Base-by-base conservation (phyloP, 768 basidiomycete genomes). In the Leccinum subgranulosum region DNA sequence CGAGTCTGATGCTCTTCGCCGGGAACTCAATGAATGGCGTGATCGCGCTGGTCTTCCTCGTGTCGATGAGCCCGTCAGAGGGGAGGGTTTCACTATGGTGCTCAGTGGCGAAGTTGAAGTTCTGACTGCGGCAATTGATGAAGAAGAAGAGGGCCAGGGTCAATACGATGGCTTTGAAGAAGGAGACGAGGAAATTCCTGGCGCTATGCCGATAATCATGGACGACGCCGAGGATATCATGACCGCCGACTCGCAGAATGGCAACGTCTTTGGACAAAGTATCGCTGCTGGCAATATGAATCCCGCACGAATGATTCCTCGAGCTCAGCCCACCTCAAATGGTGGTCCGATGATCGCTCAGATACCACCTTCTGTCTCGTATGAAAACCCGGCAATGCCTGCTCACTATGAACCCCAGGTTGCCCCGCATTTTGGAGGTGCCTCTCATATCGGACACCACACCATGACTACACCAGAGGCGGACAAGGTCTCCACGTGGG, bases 1-100 rank as follows among this genome's bases (percentile, higher is more conserved):
- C 64, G 94, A 98, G 75, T 78, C 90, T 21, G 92, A 96, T 72
- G 87, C 88, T 8, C 85, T 98, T 60, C 84, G 94, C 51, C 82
- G 86, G 49, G 94, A 99, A 72, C 79, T 98, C 66, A 97, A 98
- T 75, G 91, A 94, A 60, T 97, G 94, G 90, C 87, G 94, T 56
- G 84, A 85, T 61, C 84, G 88, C 50, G 83, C 84, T 25, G 85
- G 81, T 25, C 81, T 94, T 55, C 84, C 85, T 25, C 81, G 81
- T 61, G 78, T 86, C 57, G 89, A 92, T 48, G 88, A 92, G 66
- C 87, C 89, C 19, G 73, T 83, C 45, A 80, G 90, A 59, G 81
- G 85, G 28, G 86, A 90, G 31, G 88, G 81, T 33, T 90, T 92
- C 71, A 73, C 78, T 36, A 84, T 88, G 81, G 80, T 90, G 46